Base-by-base conservation (phyloP, 331 rosid genomes). In the Ulmus americana region DNA sequence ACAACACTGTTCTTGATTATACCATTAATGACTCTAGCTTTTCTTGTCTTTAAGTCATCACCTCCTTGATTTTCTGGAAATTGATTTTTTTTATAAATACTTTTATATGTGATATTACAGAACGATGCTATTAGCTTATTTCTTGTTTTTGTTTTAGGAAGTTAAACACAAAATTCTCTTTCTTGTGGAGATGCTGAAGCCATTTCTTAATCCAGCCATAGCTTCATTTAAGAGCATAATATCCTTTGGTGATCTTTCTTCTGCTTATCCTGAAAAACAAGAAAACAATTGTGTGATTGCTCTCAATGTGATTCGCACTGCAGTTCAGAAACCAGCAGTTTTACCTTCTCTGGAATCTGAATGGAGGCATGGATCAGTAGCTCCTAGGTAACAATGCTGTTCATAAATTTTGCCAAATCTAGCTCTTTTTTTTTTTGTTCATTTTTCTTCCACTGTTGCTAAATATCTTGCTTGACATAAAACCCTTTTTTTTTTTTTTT, bases 121-220 rank as follows among this genome's bases (percentile, higher is more conserved):
- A 65, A 63, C 39, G 39, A 22, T 50, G 54, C 10, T 49, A 44
- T 43, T 45, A 45, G 38, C 45, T 6, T 63, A 14, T 75, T 44
- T 76, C 55, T 55, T 66, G 71, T 62, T 2, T 54, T 65, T 70
- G 46, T 67, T 75, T 53, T 79, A 91, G 97, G 97, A 91, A 81
- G 95, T 83, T 39, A 86, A 91, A 77, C 86, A 76, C 75, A 86
- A 69, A 74, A 84, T 91, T 74, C 90, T 91, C 58, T 91, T 91
- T 80, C 96, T 91, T 73, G 80, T 88, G 75, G 97, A 91, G 85
- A 88, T 91, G 92, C 83, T 91, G 49, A 96, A 91, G 78, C 90
- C 95, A 59, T 91, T 82, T 73, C 86, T 91, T 55, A 95, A 91
- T 84, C 97, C 97, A 53, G 92, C 88, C 67, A 79, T 88, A 28